Evolutionary conservation across 2,329 filamentous ascomycete genomes (phyloP).

Genomic region (Aspergillus candidus): DNA sequence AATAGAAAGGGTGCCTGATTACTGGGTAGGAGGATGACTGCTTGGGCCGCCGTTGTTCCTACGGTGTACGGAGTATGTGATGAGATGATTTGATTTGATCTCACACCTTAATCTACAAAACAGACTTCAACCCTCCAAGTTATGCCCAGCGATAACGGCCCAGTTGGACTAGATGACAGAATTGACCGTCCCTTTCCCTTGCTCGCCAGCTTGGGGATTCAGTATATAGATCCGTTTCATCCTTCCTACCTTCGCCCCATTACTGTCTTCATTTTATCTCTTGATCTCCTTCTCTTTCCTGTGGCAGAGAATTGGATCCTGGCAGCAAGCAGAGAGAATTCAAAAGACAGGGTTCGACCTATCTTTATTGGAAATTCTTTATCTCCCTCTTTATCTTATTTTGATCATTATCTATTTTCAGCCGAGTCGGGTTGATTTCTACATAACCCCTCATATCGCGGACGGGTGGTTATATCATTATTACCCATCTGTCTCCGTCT

Average conservation of each 20-base stretch:
- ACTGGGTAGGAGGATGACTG: background rate
- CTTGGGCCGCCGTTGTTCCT: slow-evolving; percentile 15
- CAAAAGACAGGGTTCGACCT: too few relatives aligned
- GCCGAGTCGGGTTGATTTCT: background rate
- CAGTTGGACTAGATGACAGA: slow-evolving; percentile 13
- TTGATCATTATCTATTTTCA: too few relatives aligned
- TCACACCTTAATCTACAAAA: background rate
- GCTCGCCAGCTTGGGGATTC: background rate
- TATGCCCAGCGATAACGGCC: slow-evolving; percentile 14
- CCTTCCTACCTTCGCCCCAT: slow-evolving; percentile 4
- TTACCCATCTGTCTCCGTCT: slow-evolving; percentile 4
- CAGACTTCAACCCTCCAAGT: slow-evolving; percentile 4
- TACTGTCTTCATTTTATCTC: background rate
- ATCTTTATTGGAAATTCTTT: too few relatives aligned
- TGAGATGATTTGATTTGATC: slow-evolving; percentile 7
- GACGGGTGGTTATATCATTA: slow-evolving; percentile 14
- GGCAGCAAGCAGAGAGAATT: too few relatives aligned
- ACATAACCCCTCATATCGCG: slow-evolving; percentile 7
- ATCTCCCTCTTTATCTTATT: background rate
- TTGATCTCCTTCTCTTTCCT: background rate
- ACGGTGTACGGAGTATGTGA: slow-evolving; percentile 1
- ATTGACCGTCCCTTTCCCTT: slow-evolving; percentile 14
- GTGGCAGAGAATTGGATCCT: too few relatives aligned
- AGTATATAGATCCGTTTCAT: slow-evolving; percentile 16
- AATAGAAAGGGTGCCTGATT: background rate